These are phyloP conservation scores for Takashimella koratensis DNA, from an alignment of 1,284 basidiomycete genomes.

Conservation along the genomic window DNA sequence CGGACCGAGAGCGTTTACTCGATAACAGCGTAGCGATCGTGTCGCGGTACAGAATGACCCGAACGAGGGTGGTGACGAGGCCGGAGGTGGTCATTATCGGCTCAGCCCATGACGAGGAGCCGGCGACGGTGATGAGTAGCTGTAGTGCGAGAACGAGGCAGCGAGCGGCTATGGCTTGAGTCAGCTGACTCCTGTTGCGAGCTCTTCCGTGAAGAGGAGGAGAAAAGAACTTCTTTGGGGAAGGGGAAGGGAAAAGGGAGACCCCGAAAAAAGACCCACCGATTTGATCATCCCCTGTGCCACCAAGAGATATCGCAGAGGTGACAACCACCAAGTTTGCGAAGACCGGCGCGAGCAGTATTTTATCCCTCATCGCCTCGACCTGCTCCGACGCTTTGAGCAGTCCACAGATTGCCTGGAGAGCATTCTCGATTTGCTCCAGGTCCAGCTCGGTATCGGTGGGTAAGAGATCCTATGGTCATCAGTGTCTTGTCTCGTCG, in stretches of 20 bases:
- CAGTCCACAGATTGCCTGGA: background rate
- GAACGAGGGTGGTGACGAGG: background rate
- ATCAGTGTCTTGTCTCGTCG: background rate
- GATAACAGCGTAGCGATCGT: background rate
- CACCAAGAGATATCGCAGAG: background rate
- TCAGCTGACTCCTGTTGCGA: no score
- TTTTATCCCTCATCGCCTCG: background rate
- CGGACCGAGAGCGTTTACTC: background rate
- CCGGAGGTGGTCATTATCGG: background rate
- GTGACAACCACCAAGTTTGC: background rate
- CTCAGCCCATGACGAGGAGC: background rate
- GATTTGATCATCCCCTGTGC: background rate
- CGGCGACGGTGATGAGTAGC: background rate
- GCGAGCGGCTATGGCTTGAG: no score
- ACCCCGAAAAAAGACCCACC: no score
- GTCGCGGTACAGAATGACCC: background rate
- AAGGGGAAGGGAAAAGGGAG: no score
- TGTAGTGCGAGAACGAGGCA: background rate
- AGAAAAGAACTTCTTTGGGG: no score
- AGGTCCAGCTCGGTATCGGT: background rate
- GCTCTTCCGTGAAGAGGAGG: no score
- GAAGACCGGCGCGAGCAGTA: background rate
- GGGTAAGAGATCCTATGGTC: background rate
- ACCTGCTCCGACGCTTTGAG: no score
- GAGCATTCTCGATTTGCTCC: background rate